Percentiles rank a stretch among this genome's conserved stretches.
Conservation (phyloP, 2,329 filamentous ascomycete species). For the Ampelomyces quisqualis region DNA sequence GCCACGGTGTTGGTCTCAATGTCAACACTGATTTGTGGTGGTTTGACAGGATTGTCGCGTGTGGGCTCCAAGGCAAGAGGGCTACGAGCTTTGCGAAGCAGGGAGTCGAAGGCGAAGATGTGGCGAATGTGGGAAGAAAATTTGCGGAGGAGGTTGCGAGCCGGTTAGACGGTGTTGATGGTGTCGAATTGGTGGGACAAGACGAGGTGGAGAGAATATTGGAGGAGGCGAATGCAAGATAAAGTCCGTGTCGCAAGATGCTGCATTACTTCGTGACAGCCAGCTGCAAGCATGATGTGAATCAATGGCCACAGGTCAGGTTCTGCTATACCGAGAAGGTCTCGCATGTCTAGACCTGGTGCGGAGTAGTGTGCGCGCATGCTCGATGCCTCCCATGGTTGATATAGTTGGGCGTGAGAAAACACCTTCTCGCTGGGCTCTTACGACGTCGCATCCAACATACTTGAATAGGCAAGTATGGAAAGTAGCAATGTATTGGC, state of each 20-base stretch:
- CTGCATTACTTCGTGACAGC: too few species aligned
- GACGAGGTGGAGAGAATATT: slow-evolving; percentile 16
- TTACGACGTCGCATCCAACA: too few species aligned
- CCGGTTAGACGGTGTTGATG: slow-evolving; percentile 24
- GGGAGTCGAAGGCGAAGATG: slow-evolving; percentile 39
- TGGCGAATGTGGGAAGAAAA: slow-evolving; percentile 43
- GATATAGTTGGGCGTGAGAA: too few species aligned
- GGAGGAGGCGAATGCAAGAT: slow-evolving; percentile 1
- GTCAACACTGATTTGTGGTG: slow-evolving; percentile 64
- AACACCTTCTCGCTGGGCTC: too few species aligned
- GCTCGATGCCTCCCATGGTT: too few species aligned
- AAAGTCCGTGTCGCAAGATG: too few species aligned
- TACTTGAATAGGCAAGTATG: slow-evolving; percentile 2
- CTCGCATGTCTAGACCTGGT: too few species aligned
- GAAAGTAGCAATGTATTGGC: slow-evolving; percentile 2
- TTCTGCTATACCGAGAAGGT: too few species aligned
- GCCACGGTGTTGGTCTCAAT: slow-evolving; percentile 82
- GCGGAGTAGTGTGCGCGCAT: too few species aligned
- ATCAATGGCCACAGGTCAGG: too few species aligned
- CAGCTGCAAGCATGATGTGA: too few species aligned
- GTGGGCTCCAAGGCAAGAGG: slow-evolving; percentile 76
- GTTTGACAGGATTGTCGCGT: slow-evolving; percentile 80
- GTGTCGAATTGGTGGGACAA: slow-evolving; percentile 18
- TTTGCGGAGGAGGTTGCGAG: slow-evolving; percentile 47
- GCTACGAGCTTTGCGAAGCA: slow-evolving; percentile 72